Evolutionary conservation across 208 protist species (phyloP).

Genomic region (Tritrichomonas musculus): DNA sequence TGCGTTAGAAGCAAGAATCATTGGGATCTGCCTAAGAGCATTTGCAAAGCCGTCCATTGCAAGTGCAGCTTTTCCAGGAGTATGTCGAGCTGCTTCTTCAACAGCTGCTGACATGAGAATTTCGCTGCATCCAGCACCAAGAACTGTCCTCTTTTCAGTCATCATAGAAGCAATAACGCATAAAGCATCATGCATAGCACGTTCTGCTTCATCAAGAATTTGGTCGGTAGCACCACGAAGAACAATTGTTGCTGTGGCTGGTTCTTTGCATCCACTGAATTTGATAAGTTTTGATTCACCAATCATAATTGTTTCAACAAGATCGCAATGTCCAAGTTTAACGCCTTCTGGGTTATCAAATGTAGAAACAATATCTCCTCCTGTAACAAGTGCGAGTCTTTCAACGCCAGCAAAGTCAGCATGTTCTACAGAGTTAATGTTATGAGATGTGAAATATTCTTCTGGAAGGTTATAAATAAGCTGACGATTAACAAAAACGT

Average conservation of each 20-base stretch:
- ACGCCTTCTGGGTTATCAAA: constrained; percentile 91
- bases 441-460: constrained; percentile 81
- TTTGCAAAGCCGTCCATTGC: constrained; percentile 85
- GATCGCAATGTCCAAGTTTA: constrained; percentile 61
- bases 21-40: constrained; percentile 71
- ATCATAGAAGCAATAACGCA: constrained; percentile 92
- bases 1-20: constrained; percentile 84
- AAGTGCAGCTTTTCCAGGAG: constrained; percentile 67
- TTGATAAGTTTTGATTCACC: constrained; percentile 93
- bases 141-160: constrained; percentile 74
- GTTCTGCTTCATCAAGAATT: constrained; percentile 96
- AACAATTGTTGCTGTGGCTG: constrained; percentile 97
- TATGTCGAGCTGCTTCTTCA: constrained; percentile 74
- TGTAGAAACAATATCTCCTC: constrained; percentile 94
- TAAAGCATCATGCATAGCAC: constrained; percentile 97
- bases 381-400: constrained; percentile 69
- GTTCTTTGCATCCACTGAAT: constrained; percentile 82
- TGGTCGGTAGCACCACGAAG: constrained; percentile 93
- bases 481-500: constrained; percentile 97
- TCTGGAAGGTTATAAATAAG: constrained; percentile 99
- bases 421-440: constrained; percentile 95
- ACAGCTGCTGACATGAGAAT: constrained; percentile 96
- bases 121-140: constrained; percentile 93
- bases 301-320: constrained; percentile 77
- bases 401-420: constrained; percentile 95